These are phyloP conservation scores for Phascolomyces articulosus DNA, from an alignment of 371 early-diverging fungal species.

Conservation along the genomic window DNA sequence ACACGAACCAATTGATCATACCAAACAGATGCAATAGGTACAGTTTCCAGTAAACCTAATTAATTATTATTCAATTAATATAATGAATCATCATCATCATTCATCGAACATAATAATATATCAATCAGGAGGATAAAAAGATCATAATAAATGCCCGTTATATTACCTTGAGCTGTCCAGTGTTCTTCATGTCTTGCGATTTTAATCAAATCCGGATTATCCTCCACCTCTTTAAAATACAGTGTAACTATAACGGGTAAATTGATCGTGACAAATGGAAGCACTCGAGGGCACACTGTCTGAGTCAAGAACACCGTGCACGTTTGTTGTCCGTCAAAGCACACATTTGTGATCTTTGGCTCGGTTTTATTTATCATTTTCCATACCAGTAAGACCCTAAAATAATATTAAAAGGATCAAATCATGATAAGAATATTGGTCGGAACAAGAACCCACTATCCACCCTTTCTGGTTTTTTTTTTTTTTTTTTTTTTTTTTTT, in stretches of 20 bases:
- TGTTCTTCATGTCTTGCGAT: conserved; percentile 23
- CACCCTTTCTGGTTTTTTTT: neutral
- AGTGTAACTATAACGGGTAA: conserved; percentile 26
- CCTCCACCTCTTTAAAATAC: conserved; percentile 18
- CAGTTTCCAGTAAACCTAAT: conserved; percentile 53
- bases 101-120: no score
- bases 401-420: conserved; percentile 25
- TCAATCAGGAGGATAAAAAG: no score
- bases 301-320: conserved; percentile 29
- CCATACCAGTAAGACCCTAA: conserved; percentile 27
- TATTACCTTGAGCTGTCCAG: conserved; percentile 29
- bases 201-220: conserved; percentile 15
- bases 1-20: conserved; percentile 61
- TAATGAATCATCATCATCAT: neutral
- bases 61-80: neutral
- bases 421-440: no score
- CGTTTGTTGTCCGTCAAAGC: conserved; percentile 21
- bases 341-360: conserved; percentile 26
- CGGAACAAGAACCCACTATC: no score
- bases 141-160: no score
- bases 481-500: neutral
- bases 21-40: conserved; percentile 61
- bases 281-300: conserved; percentile 21
- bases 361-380: conserved; percentile 21
- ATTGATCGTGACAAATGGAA: conserved; percentile 18